phyloP scores from a whole-genome alignment of 2,329 filamentous ascomycete species.

The Arthroderma uncinatum region DNA sequence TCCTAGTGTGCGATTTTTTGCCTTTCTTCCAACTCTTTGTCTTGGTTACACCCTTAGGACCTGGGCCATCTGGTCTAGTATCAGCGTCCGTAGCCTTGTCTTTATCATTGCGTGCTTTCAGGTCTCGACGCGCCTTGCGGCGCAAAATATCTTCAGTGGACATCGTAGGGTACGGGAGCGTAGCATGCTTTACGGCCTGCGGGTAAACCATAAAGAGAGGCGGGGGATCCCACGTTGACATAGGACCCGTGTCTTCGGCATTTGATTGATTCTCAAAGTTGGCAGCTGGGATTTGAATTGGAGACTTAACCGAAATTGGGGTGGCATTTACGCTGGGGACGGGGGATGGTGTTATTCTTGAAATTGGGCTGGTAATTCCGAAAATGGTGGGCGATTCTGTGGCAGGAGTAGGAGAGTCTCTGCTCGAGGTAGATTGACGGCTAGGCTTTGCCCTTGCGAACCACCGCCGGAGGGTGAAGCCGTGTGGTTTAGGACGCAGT shows the following conservation, averaged over 20 bases:
- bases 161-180: slow-evolving; percentile 54
- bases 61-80: slow-evolving; percentile 13
- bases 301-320: slow-evolving; percentile 2
- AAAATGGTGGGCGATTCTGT: slow-evolving; percentile 21
- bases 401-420: slow-evolving; percentile 25
- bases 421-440: slow-evolving; percentile 18
- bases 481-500: slow-evolving; percentile 28
- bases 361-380: neutral
- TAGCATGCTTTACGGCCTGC: slow-evolving; percentile 66
- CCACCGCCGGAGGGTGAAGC: slow-evolving; percentile 27
- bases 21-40: slow-evolving; percentile 28
- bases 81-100: slow-evolving; percentile 14
- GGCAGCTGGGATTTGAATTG: slow-evolving; percentile 18
- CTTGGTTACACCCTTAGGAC: slow-evolving; percentile 16
- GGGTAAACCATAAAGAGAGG: slow-evolving; percentile 80
- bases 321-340: neutral
- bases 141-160: slow-evolving; percentile 60
- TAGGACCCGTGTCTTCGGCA: slow-evolving; percentile 17
- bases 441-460: slow-evolving; percentile 28
- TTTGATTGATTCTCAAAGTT: slow-evolving; percentile 20
- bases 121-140: slow-evolving; percentile 30
- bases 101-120: slow-evolving; percentile 6
- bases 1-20: slow-evolving; percentile 25
- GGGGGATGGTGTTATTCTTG: neutral
- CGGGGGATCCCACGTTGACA: slow-evolving; percentile 51